Evolutionary conservation across 345 rosid species (phyloP).

Genomic region (Pugionium dolabratum): DNA sequence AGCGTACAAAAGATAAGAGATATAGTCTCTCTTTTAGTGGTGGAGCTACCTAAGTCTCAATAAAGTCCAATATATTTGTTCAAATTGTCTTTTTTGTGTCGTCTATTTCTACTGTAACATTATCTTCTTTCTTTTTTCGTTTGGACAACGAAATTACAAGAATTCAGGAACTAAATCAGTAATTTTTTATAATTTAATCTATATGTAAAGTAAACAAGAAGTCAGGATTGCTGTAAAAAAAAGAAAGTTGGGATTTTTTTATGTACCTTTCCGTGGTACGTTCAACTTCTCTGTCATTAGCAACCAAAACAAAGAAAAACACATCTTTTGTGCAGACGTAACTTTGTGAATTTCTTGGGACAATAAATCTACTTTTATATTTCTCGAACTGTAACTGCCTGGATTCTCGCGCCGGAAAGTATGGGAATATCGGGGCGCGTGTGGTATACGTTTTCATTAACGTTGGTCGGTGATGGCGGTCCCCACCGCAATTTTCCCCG

Average conservation of each 20-base stretch:
- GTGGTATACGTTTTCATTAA: background rate
- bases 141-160: background rate
- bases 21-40: slow-evolving; percentile 21
- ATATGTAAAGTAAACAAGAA: background rate
- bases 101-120: background rate
- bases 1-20: slow-evolving; percentile 18
- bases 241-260: background rate
- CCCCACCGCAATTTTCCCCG: slow-evolving; percentile 14
- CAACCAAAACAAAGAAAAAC: background rate
- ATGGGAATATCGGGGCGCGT: slow-evolving; percentile 27
- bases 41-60: slow-evolving; percentile 20
- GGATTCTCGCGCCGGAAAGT: slow-evolving; percentile 21
- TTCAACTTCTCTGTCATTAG: slow-evolving; percentile 27
- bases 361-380: slow-evolving; percentile 12
- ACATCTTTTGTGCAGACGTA: slow-evolving; percentile 36
- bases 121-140: background rate
- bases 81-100: background rate
- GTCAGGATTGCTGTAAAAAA: too few species aligned
- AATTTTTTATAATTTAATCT: slow-evolving; percentile 4
- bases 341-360: slow-evolving; percentile 25
- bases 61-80: slow-evolving; percentile 27
- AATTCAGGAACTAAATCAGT: background rate
- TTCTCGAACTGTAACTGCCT: background rate
- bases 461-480: slow-evolving; percentile 28
- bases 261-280: slow-evolving; percentile 45